These are phyloP conservation scores for Hondaea fermentalgiana DNA, from an alignment of 108 stramenopile species.

Conservation along the genomic window DNA sequence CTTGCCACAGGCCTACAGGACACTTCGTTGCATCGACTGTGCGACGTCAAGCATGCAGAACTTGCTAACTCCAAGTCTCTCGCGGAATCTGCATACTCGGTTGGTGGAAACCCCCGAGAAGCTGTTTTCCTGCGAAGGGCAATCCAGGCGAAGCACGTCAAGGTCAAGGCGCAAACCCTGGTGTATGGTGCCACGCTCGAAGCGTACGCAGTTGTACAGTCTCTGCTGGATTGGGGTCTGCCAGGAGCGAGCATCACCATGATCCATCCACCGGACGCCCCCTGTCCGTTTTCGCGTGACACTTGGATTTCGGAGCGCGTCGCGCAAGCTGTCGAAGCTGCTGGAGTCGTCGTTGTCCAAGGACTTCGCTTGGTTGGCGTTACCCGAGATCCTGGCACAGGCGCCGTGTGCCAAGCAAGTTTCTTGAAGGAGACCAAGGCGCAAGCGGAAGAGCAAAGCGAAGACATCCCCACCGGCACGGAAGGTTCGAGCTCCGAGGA, in stretches of 20 bases:
- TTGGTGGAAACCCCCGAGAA: background rate
- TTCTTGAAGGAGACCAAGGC: background rate
- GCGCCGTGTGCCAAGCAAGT: background rate
- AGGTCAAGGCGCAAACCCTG: background rate
- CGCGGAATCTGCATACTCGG: background rate
- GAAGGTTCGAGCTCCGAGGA: too few relatives aligned
- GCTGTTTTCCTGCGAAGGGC: background rate
- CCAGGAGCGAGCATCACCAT: background rate
- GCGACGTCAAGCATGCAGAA: background rate
- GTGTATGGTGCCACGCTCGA: background rate
- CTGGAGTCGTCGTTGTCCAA: background rate
- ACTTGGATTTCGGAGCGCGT: background rate
- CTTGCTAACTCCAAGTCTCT: background rate
- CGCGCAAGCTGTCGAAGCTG: background rate
- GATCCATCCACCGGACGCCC: background rate
- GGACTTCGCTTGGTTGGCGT: background rate
- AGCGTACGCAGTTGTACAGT: background rate
- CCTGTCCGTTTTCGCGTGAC: background rate
- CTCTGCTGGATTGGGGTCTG: background rate
- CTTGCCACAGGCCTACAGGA: slow-evolving; percentile 41
- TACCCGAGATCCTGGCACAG: background rate
- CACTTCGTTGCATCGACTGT: background rate
- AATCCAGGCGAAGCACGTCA: background rate
- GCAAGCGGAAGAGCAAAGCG: too few relatives aligned
- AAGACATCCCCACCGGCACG: too few relatives aligned